Percentiles rank a stretch among this genome's conserved stretches.
phyloP scores from a whole-genome alignment of 176 grass and related monocot genomes.

The Panicum miliaceum region DNA sequence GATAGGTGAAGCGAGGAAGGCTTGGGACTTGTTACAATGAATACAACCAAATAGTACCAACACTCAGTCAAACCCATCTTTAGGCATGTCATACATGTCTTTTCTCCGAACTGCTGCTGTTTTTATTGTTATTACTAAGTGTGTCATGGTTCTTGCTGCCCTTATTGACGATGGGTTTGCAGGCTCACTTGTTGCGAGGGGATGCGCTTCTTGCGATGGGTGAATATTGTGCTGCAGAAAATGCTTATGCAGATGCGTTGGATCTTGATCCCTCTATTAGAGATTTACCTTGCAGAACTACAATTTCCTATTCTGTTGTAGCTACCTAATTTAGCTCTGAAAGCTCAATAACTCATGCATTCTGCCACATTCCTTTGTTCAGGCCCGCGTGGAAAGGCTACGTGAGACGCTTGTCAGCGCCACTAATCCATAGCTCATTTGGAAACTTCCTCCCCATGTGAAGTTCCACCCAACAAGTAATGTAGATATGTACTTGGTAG shows the following conservation, averaged over 20 bases:
- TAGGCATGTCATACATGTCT: not conserved
- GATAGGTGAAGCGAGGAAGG: not conserved
- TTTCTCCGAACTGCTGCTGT: not conserved
- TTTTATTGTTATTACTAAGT: not conserved
- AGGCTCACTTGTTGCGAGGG: constrained; percentile 82
- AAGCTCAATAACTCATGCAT: constrained; percentile 15
- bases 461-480: constrained; percentile 23
- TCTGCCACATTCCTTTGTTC: constrained; percentile 41
- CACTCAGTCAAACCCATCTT: not conserved
- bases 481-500: constrained; percentile 1
- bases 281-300: not conserved
- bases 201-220: constrained; percentile 66
- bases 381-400: constrained; percentile 72
- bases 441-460: not conserved
- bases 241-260: constrained; percentile 72
- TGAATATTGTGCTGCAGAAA: constrained; percentile 59
- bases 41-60: not conserved
- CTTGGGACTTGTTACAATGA: not conserved
- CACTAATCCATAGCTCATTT: constrained; percentile 45
- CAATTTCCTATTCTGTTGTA: constrained; percentile 15
- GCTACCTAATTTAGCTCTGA: not conserved
- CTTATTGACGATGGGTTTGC: constrained; percentile 27
- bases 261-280: constrained; percentile 70
- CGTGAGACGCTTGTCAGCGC: constrained; percentile 55
- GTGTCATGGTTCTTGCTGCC: not conserved